Conservation (phyloP, 805 yeast genomes). For the Diddensiella transvaalensis region DNA sequence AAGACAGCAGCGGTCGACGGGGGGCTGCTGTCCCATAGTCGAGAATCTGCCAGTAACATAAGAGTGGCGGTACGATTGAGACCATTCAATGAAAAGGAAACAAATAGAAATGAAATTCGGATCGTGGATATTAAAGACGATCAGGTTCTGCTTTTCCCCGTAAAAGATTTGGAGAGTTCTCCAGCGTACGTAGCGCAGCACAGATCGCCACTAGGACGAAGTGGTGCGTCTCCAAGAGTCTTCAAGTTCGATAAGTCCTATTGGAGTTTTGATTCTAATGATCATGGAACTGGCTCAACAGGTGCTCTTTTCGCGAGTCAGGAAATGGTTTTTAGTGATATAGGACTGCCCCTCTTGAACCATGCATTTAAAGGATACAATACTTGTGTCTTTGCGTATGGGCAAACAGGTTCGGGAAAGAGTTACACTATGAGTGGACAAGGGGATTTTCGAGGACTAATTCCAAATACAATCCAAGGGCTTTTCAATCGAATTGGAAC, state of each 20-base stretch:
- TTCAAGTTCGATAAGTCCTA: constrained; percentile 42
- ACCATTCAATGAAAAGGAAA: constrained; percentile 28
- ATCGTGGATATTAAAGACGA: constrained; percentile 1
- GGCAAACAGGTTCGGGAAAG: constrained; percentile 81
- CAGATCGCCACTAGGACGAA: not conserved
- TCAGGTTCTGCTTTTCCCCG: not conserved
- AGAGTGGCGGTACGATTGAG: constrained; percentile 31
- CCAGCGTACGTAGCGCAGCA: no score
- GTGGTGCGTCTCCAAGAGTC: constrained; percentile 37
- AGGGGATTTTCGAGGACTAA: constrained; percentile 53
- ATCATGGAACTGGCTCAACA: constrained; percentile 35
- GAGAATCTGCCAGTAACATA: not conserved
- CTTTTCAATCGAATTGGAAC: constrained; percentile 43
- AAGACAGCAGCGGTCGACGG: no score
- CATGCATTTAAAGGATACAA: constrained; percentile 66
- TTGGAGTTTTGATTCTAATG: constrained; percentile 30
- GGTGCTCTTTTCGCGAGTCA: constrained; percentile 42
- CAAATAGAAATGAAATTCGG: not conserved
- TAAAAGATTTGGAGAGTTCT: not conserved
- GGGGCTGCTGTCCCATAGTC: no score
- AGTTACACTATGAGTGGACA: constrained; percentile 74
- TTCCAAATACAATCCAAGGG: constrained; percentile 56
- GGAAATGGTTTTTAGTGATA: constrained; percentile 43
- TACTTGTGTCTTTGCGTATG: constrained; percentile 69
- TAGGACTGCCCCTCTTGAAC: constrained; percentile 55